Conservation (phyloP, 2,329 filamentous ascomycete genomes). For the Colletotrichum plurivorum region DNA sequence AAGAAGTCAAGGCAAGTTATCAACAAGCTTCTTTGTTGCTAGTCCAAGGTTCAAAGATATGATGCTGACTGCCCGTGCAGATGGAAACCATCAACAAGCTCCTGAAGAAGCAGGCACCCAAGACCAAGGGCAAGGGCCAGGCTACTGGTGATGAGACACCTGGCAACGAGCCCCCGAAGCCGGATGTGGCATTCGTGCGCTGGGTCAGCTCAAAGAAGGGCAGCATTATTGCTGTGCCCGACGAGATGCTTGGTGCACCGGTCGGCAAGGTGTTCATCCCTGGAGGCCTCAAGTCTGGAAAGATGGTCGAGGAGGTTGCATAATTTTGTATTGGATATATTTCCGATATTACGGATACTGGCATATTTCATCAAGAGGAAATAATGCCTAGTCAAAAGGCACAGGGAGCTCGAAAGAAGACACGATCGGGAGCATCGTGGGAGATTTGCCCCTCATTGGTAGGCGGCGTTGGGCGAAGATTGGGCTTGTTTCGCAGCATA, state of each 20-base stretch:
- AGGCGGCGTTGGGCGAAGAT: slow-evolving; percentile 17
- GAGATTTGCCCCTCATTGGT: not conserved
- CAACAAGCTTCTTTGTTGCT: too few species aligned
- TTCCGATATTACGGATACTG: not conserved
- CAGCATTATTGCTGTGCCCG: slow-evolving; percentile 73
- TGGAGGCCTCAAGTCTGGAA: slow-evolving; percentile 53
- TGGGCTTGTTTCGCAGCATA: slow-evolving; percentile 9
- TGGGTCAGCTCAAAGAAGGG: slow-evolving; percentile 80
- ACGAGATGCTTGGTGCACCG: slow-evolving; percentile 76
- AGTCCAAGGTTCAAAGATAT: not conserved
- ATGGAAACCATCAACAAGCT: slow-evolving; percentile 94
- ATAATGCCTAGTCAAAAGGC: not conserved
- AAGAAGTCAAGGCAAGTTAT: slow-evolving; percentile 71
- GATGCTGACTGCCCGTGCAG: slow-evolving; percentile 55
- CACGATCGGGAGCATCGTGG: not conserved
- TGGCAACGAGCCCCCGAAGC: slow-evolving; percentile 62
- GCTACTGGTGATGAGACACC: slow-evolving; percentile 63
- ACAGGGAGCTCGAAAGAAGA: not conserved
- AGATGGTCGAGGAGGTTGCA: slow-evolving; percentile 70
- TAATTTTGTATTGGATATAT: slow-evolving; percentile 44
- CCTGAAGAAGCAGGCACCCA: slow-evolving; percentile 87
- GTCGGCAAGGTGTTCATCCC: slow-evolving; percentile 70
- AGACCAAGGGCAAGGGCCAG: slow-evolving; percentile 71
- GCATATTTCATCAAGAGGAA: not conserved
- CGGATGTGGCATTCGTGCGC: slow-evolving; percentile 75